A percentile compares a stretch with the other conserved stretches of the same genome.
Conservation (phyloP, 2,329 filamentous ascomycete species). For the Phaeosphaeria sp. region DNA sequence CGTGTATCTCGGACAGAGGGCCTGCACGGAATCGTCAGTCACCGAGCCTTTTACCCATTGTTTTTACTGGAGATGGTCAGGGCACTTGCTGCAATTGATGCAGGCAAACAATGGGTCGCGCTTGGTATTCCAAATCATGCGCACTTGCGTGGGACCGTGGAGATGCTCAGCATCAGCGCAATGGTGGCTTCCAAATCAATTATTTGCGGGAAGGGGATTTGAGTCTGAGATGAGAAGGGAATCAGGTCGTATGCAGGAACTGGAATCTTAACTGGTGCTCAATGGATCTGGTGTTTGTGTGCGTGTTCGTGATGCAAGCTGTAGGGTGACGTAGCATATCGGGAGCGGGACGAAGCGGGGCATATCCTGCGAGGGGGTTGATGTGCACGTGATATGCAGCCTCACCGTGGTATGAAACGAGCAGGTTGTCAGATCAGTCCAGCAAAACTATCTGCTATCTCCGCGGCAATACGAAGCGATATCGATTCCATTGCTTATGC, state of each 20-base stretch:
- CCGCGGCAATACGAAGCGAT: too few species aligned
- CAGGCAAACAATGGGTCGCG: neutral
- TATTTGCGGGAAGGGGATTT: neutral
- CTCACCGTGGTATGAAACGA: too few species aligned
- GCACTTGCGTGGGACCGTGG: too few species aligned
- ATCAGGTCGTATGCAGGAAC: neutral
- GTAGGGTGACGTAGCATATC: neutral
- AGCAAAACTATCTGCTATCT: too few species aligned
- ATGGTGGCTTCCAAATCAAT: neutral
- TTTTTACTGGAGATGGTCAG: neutral
- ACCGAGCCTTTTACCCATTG: neutral
- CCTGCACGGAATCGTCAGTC: neutral
- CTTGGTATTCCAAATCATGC: neutral
- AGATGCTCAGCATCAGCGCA: too few species aligned
- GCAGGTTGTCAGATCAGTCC: too few species aligned
- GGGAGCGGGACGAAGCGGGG: neutral
- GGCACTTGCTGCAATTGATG: neutral
- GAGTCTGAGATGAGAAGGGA: neutral
- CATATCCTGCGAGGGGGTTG: neutral
- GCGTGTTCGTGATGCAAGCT: neutral
- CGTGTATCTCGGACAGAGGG: too few species aligned
- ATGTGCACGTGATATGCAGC: neutral
- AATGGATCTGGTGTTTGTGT: neutral
- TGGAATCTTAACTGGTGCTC: neutral
- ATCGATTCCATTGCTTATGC: neutral